Evolutionary conservation across 2,329 filamentous ascomycete species (phyloP).

Genomic region (Aureobasidium pullulans): DNA sequence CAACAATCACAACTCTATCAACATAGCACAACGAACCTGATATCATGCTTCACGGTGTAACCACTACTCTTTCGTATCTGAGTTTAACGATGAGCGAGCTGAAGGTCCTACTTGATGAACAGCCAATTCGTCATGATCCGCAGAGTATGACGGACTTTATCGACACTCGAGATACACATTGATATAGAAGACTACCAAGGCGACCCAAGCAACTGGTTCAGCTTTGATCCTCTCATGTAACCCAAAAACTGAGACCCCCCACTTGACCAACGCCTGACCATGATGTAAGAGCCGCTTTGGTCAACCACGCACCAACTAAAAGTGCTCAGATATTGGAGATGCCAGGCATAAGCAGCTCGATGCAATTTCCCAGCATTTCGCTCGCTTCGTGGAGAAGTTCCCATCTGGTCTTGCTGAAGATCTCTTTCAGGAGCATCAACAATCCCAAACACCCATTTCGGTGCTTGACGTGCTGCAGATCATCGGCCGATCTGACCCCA

Average conservation of each 20-base stretch:
- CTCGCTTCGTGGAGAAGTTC: slow-evolving; percentile 85
- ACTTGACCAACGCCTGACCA: not conserved
- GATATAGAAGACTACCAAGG: not conserved
- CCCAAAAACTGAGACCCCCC: not conserved
- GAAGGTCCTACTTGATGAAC: not conserved
- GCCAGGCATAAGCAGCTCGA: slow-evolving; percentile 47
- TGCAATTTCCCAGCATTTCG: slow-evolving; percentile 71
- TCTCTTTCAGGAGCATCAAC: slow-evolving; percentile 71
- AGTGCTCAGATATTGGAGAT: not conserved
- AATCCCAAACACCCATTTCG: slow-evolving; percentile 79
- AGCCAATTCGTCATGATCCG: slow-evolving; percentile 1
- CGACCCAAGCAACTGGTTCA: not conserved
- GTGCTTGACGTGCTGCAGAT: slow-evolving; percentile 63
- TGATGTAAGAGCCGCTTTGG: slow-evolving; percentile 3
- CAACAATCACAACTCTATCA: slow-evolving; percentile 6
- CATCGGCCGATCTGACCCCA: slow-evolving; percentile 65
- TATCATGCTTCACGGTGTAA: not conserved
- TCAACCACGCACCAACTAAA: not conserved
- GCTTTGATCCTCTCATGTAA: not conserved
- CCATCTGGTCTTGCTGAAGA: slow-evolving; percentile 79
- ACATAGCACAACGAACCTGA: not conserved
- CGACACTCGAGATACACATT: slow-evolving; percentile 7
- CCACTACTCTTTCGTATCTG: not conserved
- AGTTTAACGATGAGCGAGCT: not conserved
- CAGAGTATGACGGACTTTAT: slow-evolving; percentile 4